Evolutionary conservation across 352 stramenopile genomes (phyloP).

Genomic region (Phytophthora citrophthora): DNA sequence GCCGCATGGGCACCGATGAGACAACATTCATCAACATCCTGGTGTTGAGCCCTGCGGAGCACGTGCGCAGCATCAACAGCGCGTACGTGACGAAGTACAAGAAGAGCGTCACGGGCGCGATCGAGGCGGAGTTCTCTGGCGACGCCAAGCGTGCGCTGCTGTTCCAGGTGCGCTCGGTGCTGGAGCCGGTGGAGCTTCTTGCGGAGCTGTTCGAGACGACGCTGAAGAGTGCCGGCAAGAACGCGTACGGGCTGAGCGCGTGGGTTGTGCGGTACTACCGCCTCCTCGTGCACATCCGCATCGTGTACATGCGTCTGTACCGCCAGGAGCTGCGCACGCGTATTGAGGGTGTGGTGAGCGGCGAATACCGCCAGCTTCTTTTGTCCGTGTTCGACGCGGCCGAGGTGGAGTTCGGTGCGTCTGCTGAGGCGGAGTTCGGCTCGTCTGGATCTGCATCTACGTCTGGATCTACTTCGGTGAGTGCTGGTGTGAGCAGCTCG

Average conservation of each 20-base stretch:
- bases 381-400: constrained; percentile 31
- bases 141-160: constrained; percentile 48
- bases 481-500: constrained; percentile 5
- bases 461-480: background rate
- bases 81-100: constrained; percentile 61
- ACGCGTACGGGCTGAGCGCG: constrained; percentile 27
- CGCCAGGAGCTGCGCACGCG: constrained; percentile 42
- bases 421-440: constrained; percentile 38
- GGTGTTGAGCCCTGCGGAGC: constrained; percentile 39
- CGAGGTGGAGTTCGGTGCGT: constrained; percentile 7
- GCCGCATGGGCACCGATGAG: constrained; percentile 66
- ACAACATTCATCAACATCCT: constrained; percentile 43
- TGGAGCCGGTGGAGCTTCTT: constrained; percentile 39
- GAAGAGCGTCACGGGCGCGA: constrained; percentile 50
- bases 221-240: constrained; percentile 44
- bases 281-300: constrained; percentile 41
- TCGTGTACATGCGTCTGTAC: constrained; percentile 65
- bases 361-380: constrained; percentile 29
- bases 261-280: constrained; percentile 42
- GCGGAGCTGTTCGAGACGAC: constrained; percentile 47
- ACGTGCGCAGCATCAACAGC: constrained; percentile 57
- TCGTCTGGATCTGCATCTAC: constrained; percentile 30
- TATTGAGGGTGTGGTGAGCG: constrained; percentile 32
- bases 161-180: constrained; percentile 39
- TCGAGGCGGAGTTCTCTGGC: constrained; percentile 58